A percentile compares a stretch with the other conserved stretches of the same genome.
Conservation (phyloP, 108 stramenopile species). For the Tribonema minus region DNA sequence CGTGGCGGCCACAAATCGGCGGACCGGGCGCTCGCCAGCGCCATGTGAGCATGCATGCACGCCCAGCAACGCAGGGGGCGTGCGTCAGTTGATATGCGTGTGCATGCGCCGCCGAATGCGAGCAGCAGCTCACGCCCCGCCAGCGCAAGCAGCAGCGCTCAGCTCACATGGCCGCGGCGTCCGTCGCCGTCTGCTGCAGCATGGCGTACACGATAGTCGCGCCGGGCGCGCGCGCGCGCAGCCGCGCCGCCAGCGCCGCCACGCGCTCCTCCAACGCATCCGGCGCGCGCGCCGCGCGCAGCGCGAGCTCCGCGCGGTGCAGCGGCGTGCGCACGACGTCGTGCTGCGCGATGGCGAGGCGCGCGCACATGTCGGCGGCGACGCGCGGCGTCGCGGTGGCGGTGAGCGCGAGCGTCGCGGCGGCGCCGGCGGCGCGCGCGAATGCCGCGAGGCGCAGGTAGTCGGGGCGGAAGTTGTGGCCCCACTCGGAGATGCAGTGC, state of each 20-base stretch:
- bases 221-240: not conserved
- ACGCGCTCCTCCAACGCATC: conserved; percentile 4
- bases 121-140: too few relatives aligned
- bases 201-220: conserved; percentile 31
- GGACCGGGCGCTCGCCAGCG: too few relatives aligned
- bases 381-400: conserved; percentile 79
- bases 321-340: conserved; percentile 21
- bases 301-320: conserved; percentile 10
- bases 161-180: not conserved
- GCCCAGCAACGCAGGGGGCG: too few relatives aligned
- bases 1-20: too few relatives aligned
- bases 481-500: conserved; percentile 93
- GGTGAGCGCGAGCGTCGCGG: conserved; percentile 71
- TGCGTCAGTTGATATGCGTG: too few relatives aligned
- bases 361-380: conserved; percentile 8
- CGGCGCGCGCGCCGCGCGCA: conserved; percentile 27
- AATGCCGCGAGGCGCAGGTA: conserved; percentile 69
- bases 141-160: not conserved
- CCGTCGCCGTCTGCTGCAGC: conserved; percentile 25
- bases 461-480: conserved; percentile 75
- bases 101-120: too few relatives aligned
- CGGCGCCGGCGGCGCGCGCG: conserved; percentile 45
- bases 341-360: conserved; percentile 13
- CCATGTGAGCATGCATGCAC: too few relatives aligned
- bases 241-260: not conserved